phyloP scores from a whole-genome alignment of 441 rosid species.

The Bruguiera hainesii region DNA sequence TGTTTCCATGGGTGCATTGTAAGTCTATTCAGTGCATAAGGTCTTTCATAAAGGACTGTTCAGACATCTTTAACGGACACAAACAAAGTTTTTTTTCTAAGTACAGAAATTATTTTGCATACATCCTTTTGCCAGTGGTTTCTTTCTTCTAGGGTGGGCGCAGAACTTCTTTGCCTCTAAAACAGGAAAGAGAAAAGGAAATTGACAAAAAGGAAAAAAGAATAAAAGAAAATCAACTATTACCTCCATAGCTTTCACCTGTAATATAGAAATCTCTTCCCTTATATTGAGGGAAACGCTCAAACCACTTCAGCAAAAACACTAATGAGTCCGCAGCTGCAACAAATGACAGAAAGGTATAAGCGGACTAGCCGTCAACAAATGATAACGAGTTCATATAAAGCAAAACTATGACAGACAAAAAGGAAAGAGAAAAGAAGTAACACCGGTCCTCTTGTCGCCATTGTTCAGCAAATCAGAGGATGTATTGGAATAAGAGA shows the following conservation, averaged over 20 bases:
- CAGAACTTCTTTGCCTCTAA: too few relatives aligned
- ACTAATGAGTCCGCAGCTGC: constrained; percentile 72
- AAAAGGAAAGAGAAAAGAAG: constrained; percentile 11
- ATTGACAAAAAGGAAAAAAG: background rate
- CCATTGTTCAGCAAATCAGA: constrained; percentile 72
- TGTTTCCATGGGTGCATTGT: too few relatives aligned
- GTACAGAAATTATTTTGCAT: too few relatives aligned
- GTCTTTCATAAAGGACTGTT: too few relatives aligned
- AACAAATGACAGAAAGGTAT: constrained; percentile 17
- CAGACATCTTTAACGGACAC: too few relatives aligned
- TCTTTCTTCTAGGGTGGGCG: too few relatives aligned
- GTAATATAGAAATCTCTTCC: constrained; percentile 77
- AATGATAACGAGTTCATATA: background rate
- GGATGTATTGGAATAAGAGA: constrained; percentile 80
- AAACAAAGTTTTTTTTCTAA: too few relatives aligned
- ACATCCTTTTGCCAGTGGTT: too few relatives aligned
- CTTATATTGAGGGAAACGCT: constrained; percentile 82
- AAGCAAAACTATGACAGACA: constrained; percentile 16
- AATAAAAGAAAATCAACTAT: background rate
- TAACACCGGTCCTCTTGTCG: constrained; percentile 78
- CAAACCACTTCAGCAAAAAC: constrained; percentile 83
- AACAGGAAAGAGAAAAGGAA: background rate
- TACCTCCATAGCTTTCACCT: constrained; percentile 96
- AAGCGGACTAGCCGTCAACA: constrained; percentile 15
- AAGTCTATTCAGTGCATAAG: too few relatives aligned